These are phyloP conservation scores for Arctostaphylos glauca DNA, from an alignment of 148 eudicot species.

Conservation along the genomic window DNA sequence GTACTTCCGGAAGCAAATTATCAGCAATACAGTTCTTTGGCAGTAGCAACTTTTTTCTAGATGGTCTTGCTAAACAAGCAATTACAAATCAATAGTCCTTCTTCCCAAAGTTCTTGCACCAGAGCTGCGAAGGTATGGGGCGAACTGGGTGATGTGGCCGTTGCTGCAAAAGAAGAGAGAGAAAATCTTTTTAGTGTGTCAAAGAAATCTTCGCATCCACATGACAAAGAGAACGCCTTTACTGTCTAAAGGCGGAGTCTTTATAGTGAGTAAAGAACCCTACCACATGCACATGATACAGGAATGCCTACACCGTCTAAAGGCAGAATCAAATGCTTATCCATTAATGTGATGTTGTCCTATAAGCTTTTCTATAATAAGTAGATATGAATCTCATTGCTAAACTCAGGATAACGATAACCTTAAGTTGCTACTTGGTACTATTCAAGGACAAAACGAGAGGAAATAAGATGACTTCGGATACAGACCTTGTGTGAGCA, in stretches of 20 bases:
- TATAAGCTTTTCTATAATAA: neutral
- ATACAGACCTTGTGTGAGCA: neutral
- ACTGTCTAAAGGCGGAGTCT: neutral
- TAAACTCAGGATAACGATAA: no score
- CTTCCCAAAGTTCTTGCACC: conserved; percentile 98
- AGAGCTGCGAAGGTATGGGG: conserved; percentile 90
- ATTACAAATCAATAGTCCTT: conserved; percentile 56
- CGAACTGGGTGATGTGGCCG: conserved; percentile 89
- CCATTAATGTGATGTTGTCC: neutral
- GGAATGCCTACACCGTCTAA: no score
- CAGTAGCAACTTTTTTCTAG: conserved; percentile 3
- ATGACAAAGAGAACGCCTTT: neutral
- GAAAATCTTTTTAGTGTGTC: neutral
- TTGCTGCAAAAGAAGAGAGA: conserved; percentile 59
- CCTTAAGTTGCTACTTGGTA: no score
- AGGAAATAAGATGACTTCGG: no score
- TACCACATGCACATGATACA: no score
- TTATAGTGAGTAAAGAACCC: no score
- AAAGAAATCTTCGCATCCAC: neutral
- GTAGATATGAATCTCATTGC: neutral
- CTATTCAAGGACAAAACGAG: no score
- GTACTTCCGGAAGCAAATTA: neutral
- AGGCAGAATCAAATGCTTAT: no score
- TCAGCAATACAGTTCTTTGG: neutral
- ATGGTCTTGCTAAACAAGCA: neutral